phyloP scores from a whole-genome alignment of 441 rosid genomes.

The Adansonia gregorii region DNA sequence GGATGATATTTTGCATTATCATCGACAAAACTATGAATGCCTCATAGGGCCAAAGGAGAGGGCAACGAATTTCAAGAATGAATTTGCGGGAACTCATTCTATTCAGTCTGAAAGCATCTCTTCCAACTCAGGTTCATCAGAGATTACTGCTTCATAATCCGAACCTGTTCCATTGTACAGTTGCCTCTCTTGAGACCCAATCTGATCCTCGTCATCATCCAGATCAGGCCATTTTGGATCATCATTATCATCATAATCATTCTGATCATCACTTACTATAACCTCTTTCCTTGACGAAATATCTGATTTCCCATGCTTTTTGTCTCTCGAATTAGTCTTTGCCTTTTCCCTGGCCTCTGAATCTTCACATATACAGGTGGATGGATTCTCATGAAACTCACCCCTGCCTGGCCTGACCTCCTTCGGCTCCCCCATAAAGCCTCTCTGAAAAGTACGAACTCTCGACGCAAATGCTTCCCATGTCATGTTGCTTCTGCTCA shows the following conservation, averaged over 20 bases:
- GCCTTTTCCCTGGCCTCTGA: conserved; percentile 52
- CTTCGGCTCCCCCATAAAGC: conserved; percentile 97
- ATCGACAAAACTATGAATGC: not conserved
- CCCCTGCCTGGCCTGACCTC: conserved; percentile 95
- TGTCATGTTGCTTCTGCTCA: conserved; percentile 61
- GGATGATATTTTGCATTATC: conserved; percentile 7
- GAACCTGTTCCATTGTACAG: conserved; percentile 48
- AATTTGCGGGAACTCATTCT: not conserved
- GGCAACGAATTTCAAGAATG: conserved; percentile 10
- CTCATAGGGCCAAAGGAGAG: not conserved
- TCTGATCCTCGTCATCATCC: conserved; percentile 55
- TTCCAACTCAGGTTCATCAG: conserved; percentile 80
- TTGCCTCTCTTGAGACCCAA: conserved; percentile 45
- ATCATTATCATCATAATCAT: conserved; percentile 46
- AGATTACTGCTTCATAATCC: conserved; percentile 63
- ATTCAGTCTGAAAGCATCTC: conserved; percentile 79
- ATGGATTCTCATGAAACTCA: conserved; percentile 97
- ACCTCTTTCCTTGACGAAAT: conserved; percentile 36
- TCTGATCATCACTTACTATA: conserved; percentile 42
- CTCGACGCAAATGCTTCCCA: conserved; percentile 90
- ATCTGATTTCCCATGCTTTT: conserved; percentile 55
- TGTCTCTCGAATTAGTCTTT: conserved; percentile 38
- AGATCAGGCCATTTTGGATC: conserved; percentile 57
- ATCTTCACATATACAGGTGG: conserved; percentile 82
- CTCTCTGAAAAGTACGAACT: conserved; percentile 75